A percentile compares a stretch with the other conserved stretches of the same genome.
Evolutionary conservation across 352 stramenopile species (phyloP).

Genomic region (Chrysophaeum taylorii): DNA sequence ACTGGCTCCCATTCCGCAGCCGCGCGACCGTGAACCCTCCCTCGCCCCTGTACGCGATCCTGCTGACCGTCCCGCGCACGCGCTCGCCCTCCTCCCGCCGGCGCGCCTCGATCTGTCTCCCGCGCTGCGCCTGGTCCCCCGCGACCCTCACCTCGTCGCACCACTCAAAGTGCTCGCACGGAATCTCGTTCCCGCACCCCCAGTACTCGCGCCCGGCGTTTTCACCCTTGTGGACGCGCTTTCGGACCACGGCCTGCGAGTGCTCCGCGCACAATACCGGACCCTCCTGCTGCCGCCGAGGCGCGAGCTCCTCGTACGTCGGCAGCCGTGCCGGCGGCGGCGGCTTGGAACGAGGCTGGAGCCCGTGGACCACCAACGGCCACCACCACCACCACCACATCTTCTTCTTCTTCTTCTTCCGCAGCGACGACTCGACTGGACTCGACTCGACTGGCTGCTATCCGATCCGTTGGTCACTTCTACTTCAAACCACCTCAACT

Average conservation of each 20-base stretch:
- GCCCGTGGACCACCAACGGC: too few species aligned
- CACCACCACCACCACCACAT: too few species aligned
- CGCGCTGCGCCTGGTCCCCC: not conserved
- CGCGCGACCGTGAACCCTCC: not conserved
- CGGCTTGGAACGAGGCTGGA: too few species aligned
- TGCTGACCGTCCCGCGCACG: not conserved
- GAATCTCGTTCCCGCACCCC: not conserved
- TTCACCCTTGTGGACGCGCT: not conserved
- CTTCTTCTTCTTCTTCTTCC: too few species aligned
- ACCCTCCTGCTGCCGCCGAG: not conserved
- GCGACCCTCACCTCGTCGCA: not conserved
- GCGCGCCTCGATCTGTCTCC: not conserved
- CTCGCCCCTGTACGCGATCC: not conserved
- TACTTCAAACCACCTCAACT: too few species aligned
- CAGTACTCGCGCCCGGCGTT: not conserved
- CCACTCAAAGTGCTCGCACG: slow-evolving; percentile 7
- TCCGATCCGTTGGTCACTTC: too few species aligned
- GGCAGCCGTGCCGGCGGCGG: not conserved
- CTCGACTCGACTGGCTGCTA: too few species aligned
- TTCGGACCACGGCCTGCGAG: not conserved
- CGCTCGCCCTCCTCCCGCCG: not conserved
- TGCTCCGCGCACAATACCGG: not conserved
- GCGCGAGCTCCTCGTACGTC: not conserved
- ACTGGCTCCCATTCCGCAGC: not conserved
- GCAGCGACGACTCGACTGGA: too few species aligned